These are phyloP conservation scores for Dichotomopilus funicola DNA, from an alignment of 2,329 filamentous ascomycete genomes.

Conservation along the genomic window DNA sequence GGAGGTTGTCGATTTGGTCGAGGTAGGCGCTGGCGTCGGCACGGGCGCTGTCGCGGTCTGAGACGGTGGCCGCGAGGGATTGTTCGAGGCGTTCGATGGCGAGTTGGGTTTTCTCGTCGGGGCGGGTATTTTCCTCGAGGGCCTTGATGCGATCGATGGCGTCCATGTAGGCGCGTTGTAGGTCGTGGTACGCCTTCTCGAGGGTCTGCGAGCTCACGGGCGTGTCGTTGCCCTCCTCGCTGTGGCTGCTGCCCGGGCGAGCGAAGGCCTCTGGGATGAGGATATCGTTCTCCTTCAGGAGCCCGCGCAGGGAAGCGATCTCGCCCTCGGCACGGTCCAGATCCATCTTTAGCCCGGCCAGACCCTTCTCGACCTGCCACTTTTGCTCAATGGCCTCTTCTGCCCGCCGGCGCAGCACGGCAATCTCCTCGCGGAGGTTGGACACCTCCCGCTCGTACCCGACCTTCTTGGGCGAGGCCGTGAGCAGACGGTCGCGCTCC, in stretches of 20 bases:
- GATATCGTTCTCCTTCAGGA: slow-evolving; percentile 80
- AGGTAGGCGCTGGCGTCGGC: slow-evolving; percentile 58
- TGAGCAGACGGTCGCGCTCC: slow-evolving; percentile 69
- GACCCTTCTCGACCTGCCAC: slow-evolving; percentile 88
- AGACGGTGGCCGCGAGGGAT: slow-evolving; percentile 61
- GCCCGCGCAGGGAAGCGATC: slow-evolving; percentile 69
- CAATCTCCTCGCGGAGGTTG: slow-evolving; percentile 75
- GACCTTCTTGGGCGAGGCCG: slow-evolving; percentile 61
- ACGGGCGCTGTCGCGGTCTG: slow-evolving; percentile 65
- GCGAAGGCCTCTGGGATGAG: slow-evolving; percentile 57
- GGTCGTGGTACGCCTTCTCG: slow-evolving; percentile 64
- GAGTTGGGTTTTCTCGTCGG: slow-evolving; percentile 53
- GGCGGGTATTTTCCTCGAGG: slow-evolving; percentile 42
- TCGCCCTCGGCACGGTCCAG: slow-evolving; percentile 92
- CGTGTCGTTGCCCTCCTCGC: slow-evolving; percentile 28
- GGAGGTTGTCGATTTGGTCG: slow-evolving; percentile 53
- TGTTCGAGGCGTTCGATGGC: slow-evolving; percentile 61
- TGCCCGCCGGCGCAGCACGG: slow-evolving; percentile 73
- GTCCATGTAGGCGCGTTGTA: slow-evolving; percentile 64
- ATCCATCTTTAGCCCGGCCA: slow-evolving; percentile 89
- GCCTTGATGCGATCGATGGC: slow-evolving; percentile 61
- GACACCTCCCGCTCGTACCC: slow-evolving; percentile 81
- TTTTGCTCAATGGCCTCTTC: slow-evolving; percentile 94
- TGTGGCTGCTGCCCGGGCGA: slow-evolving; percentile 34
- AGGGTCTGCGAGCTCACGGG: slow-evolving; percentile 65